Conservation (phyloP, 108 stramenopile genomes). For the Chaetoceros muelleri region DNA sequence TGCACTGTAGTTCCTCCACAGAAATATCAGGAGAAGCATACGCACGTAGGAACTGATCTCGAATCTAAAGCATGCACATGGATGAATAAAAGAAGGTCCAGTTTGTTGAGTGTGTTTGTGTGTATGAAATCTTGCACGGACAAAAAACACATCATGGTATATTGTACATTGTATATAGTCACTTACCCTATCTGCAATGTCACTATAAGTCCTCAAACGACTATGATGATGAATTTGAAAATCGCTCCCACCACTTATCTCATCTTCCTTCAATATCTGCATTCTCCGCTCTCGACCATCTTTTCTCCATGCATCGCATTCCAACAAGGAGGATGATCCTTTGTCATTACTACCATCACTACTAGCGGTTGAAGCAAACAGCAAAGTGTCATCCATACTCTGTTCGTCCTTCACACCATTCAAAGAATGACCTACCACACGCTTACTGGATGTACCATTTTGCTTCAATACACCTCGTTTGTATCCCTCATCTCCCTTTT, state of each 20-base stretch:
- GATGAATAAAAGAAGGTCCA: not conserved
- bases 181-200: slow-evolving; percentile 36
- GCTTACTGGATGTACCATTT: no score
- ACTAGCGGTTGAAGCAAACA: no score
- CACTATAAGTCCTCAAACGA: slow-evolving; percentile 27
- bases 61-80: slow-evolving; percentile 9
- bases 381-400: no score
- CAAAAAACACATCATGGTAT: not conserved
- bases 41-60: slow-evolving; percentile 27
- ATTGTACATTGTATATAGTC: not conserved
- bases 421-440: no score
- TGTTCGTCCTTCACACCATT: no score
- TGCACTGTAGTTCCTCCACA: slow-evolving; percentile 19
- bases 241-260: slow-evolving; percentile 20
- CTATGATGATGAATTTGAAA: slow-evolving; percentile 28
- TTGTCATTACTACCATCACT: no score
- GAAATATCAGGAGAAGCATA: slow-evolving; percentile 6
- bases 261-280: slow-evolving; percentile 29
- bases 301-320: slow-evolving; percentile 21
- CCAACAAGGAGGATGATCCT: no score
- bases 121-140: not conserved
- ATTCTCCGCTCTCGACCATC: slow-evolving; percentile 24
- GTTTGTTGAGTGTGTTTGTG: not conserved
- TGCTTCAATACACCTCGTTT: slow-evolving; percentile 16
- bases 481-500: not conserved